A percentile compares a stretch with the other conserved stretches of the same genome.
These are phyloP conservation scores for Tolypocladium inflatum DNA, from an alignment of 2,329 filamentous ascomycete genomes.

Conservation along the genomic window DNA sequence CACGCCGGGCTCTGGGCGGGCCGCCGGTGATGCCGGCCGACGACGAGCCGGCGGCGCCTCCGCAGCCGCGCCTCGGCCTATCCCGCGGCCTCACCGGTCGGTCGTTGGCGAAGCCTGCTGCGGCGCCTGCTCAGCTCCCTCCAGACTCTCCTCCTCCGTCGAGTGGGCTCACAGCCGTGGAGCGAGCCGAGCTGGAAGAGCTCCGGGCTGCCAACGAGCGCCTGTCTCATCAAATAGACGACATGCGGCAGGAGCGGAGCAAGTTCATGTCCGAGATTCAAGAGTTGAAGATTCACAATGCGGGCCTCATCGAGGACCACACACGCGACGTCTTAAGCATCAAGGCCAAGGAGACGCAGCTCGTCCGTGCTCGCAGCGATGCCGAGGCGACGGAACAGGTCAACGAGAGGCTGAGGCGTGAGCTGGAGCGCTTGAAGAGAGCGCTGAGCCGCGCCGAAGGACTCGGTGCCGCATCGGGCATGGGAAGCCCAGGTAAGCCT, in stretches of 20 bases:
- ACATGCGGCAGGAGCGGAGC: constrained; percentile 70
- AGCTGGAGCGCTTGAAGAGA: constrained; percentile 88
- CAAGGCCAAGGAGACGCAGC: constrained; percentile 96
- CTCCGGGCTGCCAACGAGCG: constrained; percentile 76
- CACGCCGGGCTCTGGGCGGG: constrained; percentile 38
- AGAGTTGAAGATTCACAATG: constrained; percentile 94
- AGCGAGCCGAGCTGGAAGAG: constrained; percentile 87
- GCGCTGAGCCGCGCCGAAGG: constrained; percentile 59
- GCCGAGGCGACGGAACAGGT: constrained; percentile 80
- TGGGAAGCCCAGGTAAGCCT: constrained; percentile 26
- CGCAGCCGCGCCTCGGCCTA: constrained; percentile 53
- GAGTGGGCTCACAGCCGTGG: constrained; percentile 64
- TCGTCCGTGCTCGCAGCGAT: constrained; percentile 85
- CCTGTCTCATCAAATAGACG: constrained; percentile 64
- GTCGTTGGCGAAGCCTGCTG: constrained; percentile 67
- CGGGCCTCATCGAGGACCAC: constrained; percentile 92
- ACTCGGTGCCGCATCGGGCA: constrained; percentile 27
- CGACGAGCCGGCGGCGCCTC: constrained; percentile 49
- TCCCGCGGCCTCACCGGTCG: constrained; percentile 77
- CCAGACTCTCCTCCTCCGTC: constrained; percentile 48
- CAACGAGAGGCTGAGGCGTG: constrained; percentile 73
- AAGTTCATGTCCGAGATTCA: constrained; percentile 80
- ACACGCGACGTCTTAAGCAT: constrained; percentile 91
- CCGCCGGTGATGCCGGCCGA: constrained; percentile 41
- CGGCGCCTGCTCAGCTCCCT: constrained; percentile 38